Percentiles rank a stretch among this genome's conserved stretches.
These are phyloP conservation scores for Alternaria consortialis DNA, from an alignment of 2,329 filamentous ascomycete genomes.

Conservation along the genomic window DNA sequence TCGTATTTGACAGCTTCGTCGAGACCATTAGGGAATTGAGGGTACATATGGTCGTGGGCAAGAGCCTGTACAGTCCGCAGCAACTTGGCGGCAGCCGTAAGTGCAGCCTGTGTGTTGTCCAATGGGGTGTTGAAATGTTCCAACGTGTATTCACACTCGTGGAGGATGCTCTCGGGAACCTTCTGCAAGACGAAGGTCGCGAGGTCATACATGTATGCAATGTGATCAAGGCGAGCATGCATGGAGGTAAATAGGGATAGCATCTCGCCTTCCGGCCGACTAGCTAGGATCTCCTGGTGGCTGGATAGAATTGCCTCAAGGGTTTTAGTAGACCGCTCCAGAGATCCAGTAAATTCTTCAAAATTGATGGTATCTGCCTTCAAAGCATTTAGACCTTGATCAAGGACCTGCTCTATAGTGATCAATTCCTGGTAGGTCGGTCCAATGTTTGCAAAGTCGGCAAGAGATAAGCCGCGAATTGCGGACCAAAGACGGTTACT, in stretches of 20 bases:
- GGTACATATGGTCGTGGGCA: slow-evolving; percentile 39
- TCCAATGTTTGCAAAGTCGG: slow-evolving; percentile 81
- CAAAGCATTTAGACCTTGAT: slow-evolving; percentile 85
- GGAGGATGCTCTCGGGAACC: slow-evolving; percentile 8
- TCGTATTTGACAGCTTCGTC: slow-evolving; percentile 35
- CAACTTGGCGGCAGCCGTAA: slow-evolving; percentile 32
- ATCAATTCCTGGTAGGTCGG: slow-evolving; percentile 86
- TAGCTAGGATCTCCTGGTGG: slow-evolving; percentile 24
- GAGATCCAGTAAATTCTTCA: slow-evolving; percentile 79
- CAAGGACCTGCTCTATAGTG: slow-evolving; percentile 87
- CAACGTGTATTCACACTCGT: slow-evolving; percentile 54
- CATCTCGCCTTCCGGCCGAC: slow-evolving; percentile 39
- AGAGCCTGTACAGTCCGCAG: slow-evolving; percentile 33
- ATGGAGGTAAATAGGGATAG: slow-evolving; percentile 33
- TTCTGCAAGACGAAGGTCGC: slow-evolving; percentile 23
- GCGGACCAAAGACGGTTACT: slow-evolving; percentile 84
- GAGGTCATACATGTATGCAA: slow-evolving; percentile 31
- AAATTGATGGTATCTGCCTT: slow-evolving; percentile 87
- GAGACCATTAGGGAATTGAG: slow-evolving; percentile 30
- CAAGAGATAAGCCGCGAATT: slow-evolving; percentile 78
- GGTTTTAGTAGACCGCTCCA: slow-evolving; percentile 64
- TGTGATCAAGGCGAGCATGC: slow-evolving; percentile 31
- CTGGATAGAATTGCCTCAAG: slow-evolving; percentile 27
- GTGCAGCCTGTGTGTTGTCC: slow-evolving; percentile 25
- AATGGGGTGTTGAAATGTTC: slow-evolving; percentile 28